phyloP scores from a whole-genome alignment of 2,329 filamentous ascomycete genomes.

The Ceratocystis ficicola region DNA sequence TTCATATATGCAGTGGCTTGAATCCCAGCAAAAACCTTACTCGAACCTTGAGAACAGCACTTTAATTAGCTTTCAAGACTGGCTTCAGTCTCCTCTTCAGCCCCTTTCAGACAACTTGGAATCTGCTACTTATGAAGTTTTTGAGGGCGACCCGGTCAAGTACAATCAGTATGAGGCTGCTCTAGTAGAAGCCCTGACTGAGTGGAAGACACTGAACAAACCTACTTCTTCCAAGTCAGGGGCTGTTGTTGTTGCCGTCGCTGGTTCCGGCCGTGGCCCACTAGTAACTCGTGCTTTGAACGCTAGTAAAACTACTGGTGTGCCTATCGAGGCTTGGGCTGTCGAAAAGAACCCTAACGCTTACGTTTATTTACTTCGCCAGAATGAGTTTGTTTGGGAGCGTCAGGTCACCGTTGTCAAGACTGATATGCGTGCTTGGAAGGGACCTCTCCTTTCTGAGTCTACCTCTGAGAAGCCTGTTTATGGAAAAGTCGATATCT shows the following conservation, averaged over 20 bases:
- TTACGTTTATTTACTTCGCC: constrained; percentile 78
- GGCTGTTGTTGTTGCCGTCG: constrained; percentile 75
- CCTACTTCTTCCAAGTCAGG: constrained; percentile 60
- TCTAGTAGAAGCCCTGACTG: constrained; percentile 63
- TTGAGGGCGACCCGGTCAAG: constrained; percentile 96
- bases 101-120: constrained; percentile 93
- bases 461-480: constrained; percentile 35
- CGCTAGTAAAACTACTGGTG: constrained; percentile 63
- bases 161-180: constrained; percentile 91
- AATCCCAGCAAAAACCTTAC: constrained; percentile 61
- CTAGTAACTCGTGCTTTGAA: constrained; percentile 76
- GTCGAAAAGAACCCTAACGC: constrained; percentile 98
- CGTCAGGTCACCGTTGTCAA: constrained; percentile 76
- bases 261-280: constrained; percentile 83
- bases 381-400: constrained; percentile 73
- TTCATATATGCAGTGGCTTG: constrained; percentile 72
- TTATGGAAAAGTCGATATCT: constrained; percentile 67
- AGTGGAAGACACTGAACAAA: constrained; percentile 62
- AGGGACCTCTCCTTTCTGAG: constrained; percentile 53
- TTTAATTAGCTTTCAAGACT: constrained; percentile 65
- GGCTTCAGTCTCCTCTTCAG: constrained; percentile 87
- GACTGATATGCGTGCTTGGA: constrained; percentile 95
- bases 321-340: constrained; percentile 76
- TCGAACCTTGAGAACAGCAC: constrained; percentile 40
- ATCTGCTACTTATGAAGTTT: constrained; percentile 94